These are phyloP conservation scores for Massarina eburnea DNA, from an alignment of 2,329 filamentous ascomycete genomes.

Conservation along the genomic window DNA sequence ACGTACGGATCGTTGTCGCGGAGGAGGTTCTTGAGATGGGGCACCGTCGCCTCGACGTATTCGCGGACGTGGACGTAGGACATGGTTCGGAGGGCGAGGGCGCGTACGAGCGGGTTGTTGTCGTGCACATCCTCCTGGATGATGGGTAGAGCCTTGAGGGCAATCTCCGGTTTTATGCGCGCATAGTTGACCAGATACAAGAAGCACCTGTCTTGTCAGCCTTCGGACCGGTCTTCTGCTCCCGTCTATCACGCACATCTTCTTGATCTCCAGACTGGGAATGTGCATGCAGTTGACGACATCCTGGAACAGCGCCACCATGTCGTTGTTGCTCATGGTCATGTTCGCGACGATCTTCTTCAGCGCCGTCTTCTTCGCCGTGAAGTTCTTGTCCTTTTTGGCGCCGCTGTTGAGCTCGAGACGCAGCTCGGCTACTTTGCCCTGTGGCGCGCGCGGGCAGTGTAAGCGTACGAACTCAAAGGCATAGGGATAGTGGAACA, in stretches of 20 bases:
- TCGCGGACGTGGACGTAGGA: constrained; percentile 97
- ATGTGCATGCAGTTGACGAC: constrained; percentile 96
- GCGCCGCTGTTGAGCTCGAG: constrained; percentile 89
- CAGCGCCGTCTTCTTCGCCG: constrained; percentile 92
- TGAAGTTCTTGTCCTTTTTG: constrained; percentile 97
- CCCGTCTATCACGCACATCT: constrained; percentile 71
- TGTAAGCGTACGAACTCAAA: constrained; percentile 53
- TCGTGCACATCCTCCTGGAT: constrained; percentile 93
- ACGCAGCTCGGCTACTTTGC: constrained; percentile 97
- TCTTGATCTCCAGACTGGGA: constrained; percentile 95
- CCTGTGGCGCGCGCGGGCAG: constrained; percentile 63
- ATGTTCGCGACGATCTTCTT: constrained; percentile 99
- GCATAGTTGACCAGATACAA: constrained; percentile 97
- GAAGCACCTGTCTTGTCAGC: constrained; percentile 74
- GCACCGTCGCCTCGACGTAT: constrained; percentile 88
- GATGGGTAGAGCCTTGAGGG: constrained; percentile 87
- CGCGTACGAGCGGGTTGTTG: constrained; percentile 85
- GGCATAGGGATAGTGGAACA: constrained; percentile 45
- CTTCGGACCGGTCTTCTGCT: background rate
- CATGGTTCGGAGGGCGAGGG: constrained; percentile 89
- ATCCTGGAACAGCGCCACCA: constrained; percentile 95
- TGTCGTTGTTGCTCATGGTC: constrained; percentile 99
- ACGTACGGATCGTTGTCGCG: constrained; percentile 92
- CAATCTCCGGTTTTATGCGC: constrained; percentile 89
- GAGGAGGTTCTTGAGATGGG: constrained; percentile 79